Percentiles rank a stretch among this genome's conserved stretches.
Conservation (phyloP, 2,329 filamentous ascomycete species). For the Lachnellula hyalina region DNA sequence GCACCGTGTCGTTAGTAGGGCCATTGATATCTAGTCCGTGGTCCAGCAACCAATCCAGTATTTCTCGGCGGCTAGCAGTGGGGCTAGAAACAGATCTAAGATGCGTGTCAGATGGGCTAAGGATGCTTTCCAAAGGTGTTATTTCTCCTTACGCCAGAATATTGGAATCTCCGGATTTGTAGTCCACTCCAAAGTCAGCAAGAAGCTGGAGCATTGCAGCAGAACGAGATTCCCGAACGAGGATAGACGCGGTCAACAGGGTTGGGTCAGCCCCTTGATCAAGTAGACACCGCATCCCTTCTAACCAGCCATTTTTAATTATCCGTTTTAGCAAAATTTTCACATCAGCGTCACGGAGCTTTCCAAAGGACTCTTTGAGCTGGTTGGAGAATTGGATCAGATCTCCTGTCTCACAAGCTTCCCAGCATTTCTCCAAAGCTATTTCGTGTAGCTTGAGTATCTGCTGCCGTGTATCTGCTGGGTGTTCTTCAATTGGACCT, state of each 20-base stretch:
- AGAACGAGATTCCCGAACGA: neutral
- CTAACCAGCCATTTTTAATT: neutral
- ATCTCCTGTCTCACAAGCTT: constrained; percentile 1
- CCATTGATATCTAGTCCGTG: constrained; percentile 10
- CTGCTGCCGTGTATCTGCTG: neutral
- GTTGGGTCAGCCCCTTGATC: constrained; percentile 1
- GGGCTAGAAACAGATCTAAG: neutral
- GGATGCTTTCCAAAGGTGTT: neutral
- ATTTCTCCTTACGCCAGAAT: neutral
- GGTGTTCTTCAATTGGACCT: neutral
- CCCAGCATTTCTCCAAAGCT: constrained; percentile 1
- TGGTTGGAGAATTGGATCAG: neutral
- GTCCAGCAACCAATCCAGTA: constrained; percentile 8
- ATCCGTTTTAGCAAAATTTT: neutral
- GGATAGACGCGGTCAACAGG: neutral
- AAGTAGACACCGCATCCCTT: neutral
- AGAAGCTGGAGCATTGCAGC: neutral
- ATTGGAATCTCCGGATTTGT: constrained; percentile 2
- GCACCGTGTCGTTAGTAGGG: neutral
- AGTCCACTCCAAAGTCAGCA: neutral
- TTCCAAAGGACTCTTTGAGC: neutral
- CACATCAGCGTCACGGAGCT: neutral
- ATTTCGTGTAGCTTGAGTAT: neutral
- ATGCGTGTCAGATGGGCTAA: neutral
- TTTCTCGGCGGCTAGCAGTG: neutral